These are phyloP conservation scores for Paratrimastix pyriformis DNA, from an alignment of 78 protist species.

Conservation along the genomic window DNA sequence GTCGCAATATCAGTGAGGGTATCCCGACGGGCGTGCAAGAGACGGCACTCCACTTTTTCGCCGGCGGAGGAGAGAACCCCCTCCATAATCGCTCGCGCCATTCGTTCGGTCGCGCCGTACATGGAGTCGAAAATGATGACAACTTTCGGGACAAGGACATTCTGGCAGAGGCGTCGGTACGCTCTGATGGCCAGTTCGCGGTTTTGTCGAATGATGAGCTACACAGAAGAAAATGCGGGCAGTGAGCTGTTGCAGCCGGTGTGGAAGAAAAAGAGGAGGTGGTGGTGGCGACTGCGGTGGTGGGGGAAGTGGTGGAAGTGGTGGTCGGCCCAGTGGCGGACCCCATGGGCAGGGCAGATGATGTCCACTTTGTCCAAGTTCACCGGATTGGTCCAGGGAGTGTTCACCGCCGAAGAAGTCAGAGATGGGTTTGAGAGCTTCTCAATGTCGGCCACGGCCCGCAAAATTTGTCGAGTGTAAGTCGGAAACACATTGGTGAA, in stretches of 20 bases:
- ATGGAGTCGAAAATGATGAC: constrained; percentile 3
- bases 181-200: not conserved
- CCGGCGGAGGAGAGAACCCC: not conserved
- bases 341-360: constrained; percentile 8
- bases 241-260: too few species aligned
- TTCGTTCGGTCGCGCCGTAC: not conserved
- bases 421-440: not conserved
- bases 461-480: not conserved
- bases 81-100: not conserved
- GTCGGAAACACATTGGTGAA: not conserved
- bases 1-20: not conserved
- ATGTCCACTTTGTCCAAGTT: not conserved
- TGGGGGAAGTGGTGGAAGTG: too few species aligned
- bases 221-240: too few species aligned
- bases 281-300: too few species aligned
- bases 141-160: not conserved
- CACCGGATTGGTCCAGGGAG: not conserved
- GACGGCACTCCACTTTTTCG: not conserved
- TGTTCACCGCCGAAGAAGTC: not conserved
- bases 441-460: not conserved
- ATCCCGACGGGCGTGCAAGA: not conserved
- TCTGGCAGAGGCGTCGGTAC: not conserved
- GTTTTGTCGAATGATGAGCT: not conserved
- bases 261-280: too few species aligned
- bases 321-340: too few species aligned